phyloP scores from a whole-genome alignment of 2,329 filamentous ascomycete species.

The Colletotrichum musae region DNA sequence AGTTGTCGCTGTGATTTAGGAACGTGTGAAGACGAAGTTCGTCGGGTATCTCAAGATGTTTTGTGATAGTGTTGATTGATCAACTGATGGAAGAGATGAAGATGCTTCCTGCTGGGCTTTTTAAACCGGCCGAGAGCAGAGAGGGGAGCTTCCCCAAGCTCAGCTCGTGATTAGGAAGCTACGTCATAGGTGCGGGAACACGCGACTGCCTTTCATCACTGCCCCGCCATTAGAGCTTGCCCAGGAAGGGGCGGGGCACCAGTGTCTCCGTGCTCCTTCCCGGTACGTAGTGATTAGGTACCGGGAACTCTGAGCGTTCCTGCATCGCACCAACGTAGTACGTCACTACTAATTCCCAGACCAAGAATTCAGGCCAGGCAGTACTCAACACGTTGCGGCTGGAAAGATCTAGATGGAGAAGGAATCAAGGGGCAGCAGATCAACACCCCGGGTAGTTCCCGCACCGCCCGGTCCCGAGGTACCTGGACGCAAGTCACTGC shows the following conservation, averaged over 20 bases:
- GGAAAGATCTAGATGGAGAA: conserved; percentile 37
- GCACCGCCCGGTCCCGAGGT: conserved; percentile 9
- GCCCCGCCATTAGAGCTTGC: conserved; percentile 41
- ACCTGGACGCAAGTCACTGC: conserved; percentile 19
- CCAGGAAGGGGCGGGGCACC: conserved; percentile 38
- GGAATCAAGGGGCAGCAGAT: conserved; percentile 8
- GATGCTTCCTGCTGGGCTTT: conserved; percentile 18
- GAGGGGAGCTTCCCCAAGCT: conserved; percentile 36
- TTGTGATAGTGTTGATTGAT: conserved; percentile 21
- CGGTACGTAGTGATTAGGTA: conserved; percentile 37
- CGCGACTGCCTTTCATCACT: conserved; percentile 41
- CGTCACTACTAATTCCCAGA: conserved; percentile 37
- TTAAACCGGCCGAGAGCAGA: conserved; percentile 23
- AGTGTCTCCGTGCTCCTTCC: conserved; percentile 28
- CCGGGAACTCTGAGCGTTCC: conserved; percentile 39
- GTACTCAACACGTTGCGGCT: conserved; percentile 37
- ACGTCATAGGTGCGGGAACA: conserved; percentile 43
- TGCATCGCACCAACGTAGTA: conserved; percentile 37
- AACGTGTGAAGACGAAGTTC: conserved; percentile 15
- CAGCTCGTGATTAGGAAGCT: conserved; percentile 40
- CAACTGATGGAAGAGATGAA: conserved; percentile 7
- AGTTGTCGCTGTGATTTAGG: conserved; percentile 35
- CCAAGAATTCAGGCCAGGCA: conserved; percentile 31
- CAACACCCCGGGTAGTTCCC: neutral
- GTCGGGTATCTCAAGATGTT: conserved; percentile 31